Percentiles rank a stretch among this genome's conserved stretches.
Evolutionary conservation across 495 filamentous ascomycete genomes (phyloP).

Genomic region (Aspergillus homomorphus): DNA sequence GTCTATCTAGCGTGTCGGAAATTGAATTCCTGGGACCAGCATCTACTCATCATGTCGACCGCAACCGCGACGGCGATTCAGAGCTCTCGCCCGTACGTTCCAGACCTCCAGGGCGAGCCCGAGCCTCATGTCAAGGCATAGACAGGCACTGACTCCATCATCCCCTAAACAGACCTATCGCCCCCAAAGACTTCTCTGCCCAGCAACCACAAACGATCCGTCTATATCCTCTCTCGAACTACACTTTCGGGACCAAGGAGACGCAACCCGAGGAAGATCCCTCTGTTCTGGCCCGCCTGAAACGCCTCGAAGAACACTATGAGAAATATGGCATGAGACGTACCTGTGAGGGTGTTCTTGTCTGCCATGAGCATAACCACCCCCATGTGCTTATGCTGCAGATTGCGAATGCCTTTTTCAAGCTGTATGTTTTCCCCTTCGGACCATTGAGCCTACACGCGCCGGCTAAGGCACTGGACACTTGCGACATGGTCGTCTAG

Average conservation of each 20-base stretch:
- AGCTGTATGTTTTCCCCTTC: slow-evolving; percentile 59
- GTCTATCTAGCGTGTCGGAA: not conserved
- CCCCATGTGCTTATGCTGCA: slow-evolving; percentile 98
- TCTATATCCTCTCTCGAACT: slow-evolving; percentile 93
- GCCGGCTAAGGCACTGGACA: not conserved
- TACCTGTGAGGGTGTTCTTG: slow-evolving; percentile 92
- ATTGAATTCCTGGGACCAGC: not conserved
- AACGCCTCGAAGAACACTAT: slow-evolving; percentile 93
- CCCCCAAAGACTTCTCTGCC: slow-evolving; percentile 77
- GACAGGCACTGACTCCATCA: not conserved
- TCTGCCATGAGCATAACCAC: slow-evolving; percentile 98
- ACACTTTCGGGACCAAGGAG: slow-evolving; percentile 98
- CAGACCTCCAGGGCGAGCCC: not conserved
- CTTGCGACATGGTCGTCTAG: not conserved
- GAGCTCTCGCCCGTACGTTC: slow-evolving; percentile 61
- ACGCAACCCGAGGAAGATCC: slow-evolving; percentile 97
- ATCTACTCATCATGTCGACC: slow-evolving; percentile 62
- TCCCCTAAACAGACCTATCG: slow-evolving; percentile 56
- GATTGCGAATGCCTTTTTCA: slow-evolving; percentile 99
- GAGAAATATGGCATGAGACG: slow-evolving; percentile 88
- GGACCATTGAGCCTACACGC: not conserved
- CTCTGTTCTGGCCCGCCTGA: slow-evolving; percentile 85
- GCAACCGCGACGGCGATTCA: slow-evolving; percentile 66
- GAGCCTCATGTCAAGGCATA: not conserved
- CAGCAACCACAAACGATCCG: slow-evolving; percentile 90